Evolutionary conservation across 257 asterid species (phyloP), one percentile per base, ranked within the genome.

Genomic region (Scutellaria baicalensis): DNA sequence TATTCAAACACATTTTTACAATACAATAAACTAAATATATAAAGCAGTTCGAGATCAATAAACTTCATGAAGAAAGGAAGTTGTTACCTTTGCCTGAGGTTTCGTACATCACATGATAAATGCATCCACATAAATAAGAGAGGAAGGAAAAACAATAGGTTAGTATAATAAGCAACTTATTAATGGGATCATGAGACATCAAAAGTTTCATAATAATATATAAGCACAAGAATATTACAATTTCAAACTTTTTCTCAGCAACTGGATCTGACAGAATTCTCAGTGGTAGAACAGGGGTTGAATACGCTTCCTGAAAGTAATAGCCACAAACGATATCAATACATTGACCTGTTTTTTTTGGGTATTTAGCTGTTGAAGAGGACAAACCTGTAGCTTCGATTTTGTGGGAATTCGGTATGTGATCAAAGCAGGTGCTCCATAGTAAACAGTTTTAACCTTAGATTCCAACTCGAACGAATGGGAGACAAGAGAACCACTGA

Each of bases 381-480:
- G 73, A 58, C 70, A 55, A 70, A 89, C 96, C 91, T 86, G 93
- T 35, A 80, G 75, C 71, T 72, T 79, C 50, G 78, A 49, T 68
- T 71, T 86, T 3, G 85, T 79, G 50, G 88, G 88, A 36, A 73
- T 54, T 6, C 91, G 82, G 62, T 69, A 89, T 33, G 86, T 86
- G 73, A 86, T 79, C 72, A 72, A 62, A 48, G 96, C 90, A 73
- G 96, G 89, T 2, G 85, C 77, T 4, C 86, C 87, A 40, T 84
- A 74, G 78, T 82, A 89, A 42, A 87, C 81, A 2, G 83, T 82
- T 77, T 84, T 82, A 66, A 78, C 80, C 70, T 79, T 85, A 11
- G 89, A 80, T 55, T 83, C 89, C 87, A 86, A 70, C 83, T 82
- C 85, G 64, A 84, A 84, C 39, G 91, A 76, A 76, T 88, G 96